Percentiles rank a stretch among this genome's conserved stretches.
Evolutionary conservation across 441 rosid species (phyloP).

Genomic region (Iberis amara): DNA sequence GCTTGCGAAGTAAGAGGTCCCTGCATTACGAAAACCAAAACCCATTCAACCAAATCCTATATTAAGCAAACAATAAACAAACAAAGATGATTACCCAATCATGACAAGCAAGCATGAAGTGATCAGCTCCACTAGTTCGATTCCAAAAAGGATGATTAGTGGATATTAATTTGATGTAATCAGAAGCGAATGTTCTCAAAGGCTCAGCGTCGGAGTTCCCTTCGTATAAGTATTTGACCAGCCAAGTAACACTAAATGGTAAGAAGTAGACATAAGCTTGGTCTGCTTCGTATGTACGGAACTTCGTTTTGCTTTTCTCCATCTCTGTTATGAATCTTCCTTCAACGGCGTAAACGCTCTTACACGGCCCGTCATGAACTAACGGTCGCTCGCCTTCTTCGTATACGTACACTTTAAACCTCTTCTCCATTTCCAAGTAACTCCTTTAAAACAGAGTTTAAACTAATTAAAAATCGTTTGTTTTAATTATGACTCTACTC

Average conservation of each 20-base stretch:
- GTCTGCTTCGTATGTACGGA: conserved; percentile 47
- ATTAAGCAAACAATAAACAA: neutral
- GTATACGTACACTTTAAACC: conserved; percentile 83
- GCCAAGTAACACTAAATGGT: conserved; percentile 80
- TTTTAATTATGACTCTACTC: neutral
- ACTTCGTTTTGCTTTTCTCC: conserved; percentile 47
- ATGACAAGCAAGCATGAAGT: conserved; percentile 77
- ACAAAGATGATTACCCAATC: conserved; percentile 46
- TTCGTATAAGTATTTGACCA: conserved; percentile 61
- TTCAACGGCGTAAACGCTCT: conserved; percentile 70
- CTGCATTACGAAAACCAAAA: conserved; percentile 30
- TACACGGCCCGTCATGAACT: conserved; percentile 84
- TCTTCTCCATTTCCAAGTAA: conserved; percentile 77
- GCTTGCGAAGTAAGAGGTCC: conserved; percentile 70
- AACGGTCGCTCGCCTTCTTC: conserved; percentile 85
- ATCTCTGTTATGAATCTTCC: conserved; percentile 82
- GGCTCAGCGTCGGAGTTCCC: conserved; percentile 39
- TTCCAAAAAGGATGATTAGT: conserved; percentile 62
- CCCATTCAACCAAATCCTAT: neutral
- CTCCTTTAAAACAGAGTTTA: conserved; percentile 39
- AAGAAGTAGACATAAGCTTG: conserved; percentile 75
- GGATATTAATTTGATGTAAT: conserved; percentile 51
- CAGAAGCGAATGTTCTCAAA: conserved; percentile 50
- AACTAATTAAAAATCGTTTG: neutral
- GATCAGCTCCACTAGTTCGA: conserved; percentile 56